Base-by-base conservation (phyloP, 805 yeast genomes). In the Saccharomycopsis fermentans region DNA sequence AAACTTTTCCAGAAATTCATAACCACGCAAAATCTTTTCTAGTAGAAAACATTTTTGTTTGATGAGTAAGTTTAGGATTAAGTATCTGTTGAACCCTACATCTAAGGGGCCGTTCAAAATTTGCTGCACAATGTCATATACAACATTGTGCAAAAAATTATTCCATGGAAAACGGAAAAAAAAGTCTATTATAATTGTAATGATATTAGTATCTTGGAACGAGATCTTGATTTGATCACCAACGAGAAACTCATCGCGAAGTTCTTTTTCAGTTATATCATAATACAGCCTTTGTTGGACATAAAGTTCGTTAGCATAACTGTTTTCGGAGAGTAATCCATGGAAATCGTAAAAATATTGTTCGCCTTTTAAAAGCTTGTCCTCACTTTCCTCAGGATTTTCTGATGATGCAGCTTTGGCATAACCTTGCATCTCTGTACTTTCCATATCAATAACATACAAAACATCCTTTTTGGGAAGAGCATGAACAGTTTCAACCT, bases 71-170 rank as follows among this genome's bases (percentile, higher is more conserved):
- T 86, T 90, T 69, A 72, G 76, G 55, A 76, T 77, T 64, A 78
- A 76, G 71, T 73, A 86, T 62, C 81, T 81, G 69, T 86, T 87
- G 60, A 82, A 86, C n/a, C 90, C 90, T 56, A 83, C 75, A 62
- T 87, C 89, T 62, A 81, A 67, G 5, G 82, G 76, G 0, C 92
- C 96, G 70, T 86, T 87, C 68, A 87, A 81, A 19, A 87, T 81
- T 67, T 87, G 96, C 66, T 87, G 96, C 37, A 86, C 83, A 63
- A 87, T 78, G 69, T 87, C 96, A 71, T 87, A 87, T 1, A 87
- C 92, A 62, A 87, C 95, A 66, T 87, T 87, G 70, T 87, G 96
- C 70, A 88, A 79, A 65, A 87, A 87, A 63, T 87, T 87, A 65
- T 87, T 87, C 92, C 94, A 87, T 11, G 91, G 88, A 67, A 81